phyloP scores from a whole-genome alignment of 495 filamentous ascomycete species.

The Aspergillus nanangensis region DNA sequence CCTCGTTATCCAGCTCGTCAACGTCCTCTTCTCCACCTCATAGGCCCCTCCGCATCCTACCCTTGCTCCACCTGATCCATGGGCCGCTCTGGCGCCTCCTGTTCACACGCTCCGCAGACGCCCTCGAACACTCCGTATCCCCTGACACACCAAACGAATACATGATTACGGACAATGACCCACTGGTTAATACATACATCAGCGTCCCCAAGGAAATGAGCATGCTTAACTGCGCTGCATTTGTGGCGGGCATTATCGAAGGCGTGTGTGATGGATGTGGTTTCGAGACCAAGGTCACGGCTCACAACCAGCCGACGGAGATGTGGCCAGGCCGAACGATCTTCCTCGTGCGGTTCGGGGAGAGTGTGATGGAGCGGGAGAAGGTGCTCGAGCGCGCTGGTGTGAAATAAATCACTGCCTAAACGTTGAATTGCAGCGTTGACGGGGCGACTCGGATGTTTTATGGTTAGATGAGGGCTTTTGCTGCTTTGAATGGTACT shows the following conservation, averaged over 20 bases:
- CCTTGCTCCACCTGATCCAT: conserved; percentile 91
- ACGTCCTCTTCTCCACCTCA: conserved; percentile 59
- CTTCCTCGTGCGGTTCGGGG: conserved; percentile 86
- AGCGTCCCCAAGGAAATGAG: conserved; percentile 91
- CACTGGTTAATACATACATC: conserved; percentile 89
- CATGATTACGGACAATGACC: conserved; percentile 98
- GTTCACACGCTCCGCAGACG: conserved; percentile 83
- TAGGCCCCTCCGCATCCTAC: conserved; percentile 81
- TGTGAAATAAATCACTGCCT: conserved; percentile 45
- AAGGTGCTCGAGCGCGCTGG: conserved; percentile 53
- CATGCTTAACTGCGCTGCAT: conserved; percentile 94
- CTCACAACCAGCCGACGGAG: conserved; percentile 77
- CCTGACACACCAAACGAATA: conserved; percentile 84
- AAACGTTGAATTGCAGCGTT: no score
- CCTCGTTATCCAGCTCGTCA: conserved; percentile 76
- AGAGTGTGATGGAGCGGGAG: conserved; percentile 88
- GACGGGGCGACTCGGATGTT: no score
- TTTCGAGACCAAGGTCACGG: conserved; percentile 84
- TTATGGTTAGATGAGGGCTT: no score
- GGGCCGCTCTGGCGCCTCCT: conserved; percentile 87
- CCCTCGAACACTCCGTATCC: conserved; percentile 82
- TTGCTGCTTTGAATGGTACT: no score
- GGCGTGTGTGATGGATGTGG: conserved; percentile 90
- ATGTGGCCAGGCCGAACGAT: conserved; percentile 96
- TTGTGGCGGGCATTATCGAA: conserved; percentile 91